Conservation (phyloP, 2,329 filamentous ascomycete genomes). For the Bretziella fagacearum region DNA sequence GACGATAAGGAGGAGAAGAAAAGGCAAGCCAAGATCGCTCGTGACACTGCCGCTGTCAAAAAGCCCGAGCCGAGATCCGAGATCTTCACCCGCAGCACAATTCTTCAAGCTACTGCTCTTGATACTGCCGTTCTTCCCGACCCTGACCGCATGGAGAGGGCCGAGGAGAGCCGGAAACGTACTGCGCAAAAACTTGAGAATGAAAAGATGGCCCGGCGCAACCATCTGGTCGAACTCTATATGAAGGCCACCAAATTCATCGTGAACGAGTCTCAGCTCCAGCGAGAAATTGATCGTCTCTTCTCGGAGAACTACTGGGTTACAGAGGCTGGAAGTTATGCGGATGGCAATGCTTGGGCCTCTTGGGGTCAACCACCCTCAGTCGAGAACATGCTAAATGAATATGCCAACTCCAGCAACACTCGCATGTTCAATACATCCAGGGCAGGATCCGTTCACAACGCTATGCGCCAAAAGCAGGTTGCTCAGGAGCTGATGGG, state of each 20-base stretch:
- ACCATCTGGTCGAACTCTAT: constrained; percentile 73
- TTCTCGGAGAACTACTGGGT: constrained; percentile 50
- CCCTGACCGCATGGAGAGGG: constrained; percentile 41
- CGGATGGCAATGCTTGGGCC: constrained; percentile 37
- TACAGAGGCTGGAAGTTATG: constrained; percentile 19
- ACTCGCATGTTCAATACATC: not conserved
- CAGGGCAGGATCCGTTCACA: constrained; percentile 17
- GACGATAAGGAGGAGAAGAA: constrained; percentile 23
- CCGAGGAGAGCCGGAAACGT: constrained; percentile 26
- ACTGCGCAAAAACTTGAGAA: constrained; percentile 28
- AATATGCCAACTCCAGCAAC: constrained; percentile 14
- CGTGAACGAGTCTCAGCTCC: constrained; percentile 59
- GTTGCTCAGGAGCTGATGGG: constrained; percentile 44
- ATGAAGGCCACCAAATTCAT: constrained; percentile 81
- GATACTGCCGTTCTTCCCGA: constrained; percentile 40
- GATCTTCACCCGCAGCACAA: constrained; percentile 51
- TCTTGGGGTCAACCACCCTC: constrained; percentile 29
- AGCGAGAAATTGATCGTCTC: constrained; percentile 53
- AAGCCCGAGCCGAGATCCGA: constrained; percentile 62
- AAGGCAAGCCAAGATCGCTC: constrained; percentile 31
- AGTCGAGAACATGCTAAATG: constrained; percentile 29
- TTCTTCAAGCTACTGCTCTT: constrained; percentile 34
- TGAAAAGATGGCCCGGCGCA: constrained; percentile 43
- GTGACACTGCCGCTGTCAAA: constrained; percentile 32
- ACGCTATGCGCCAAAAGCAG: constrained; percentile 34